A percentile compares a stretch with the other conserved stretches of the same genome.
These are phyloP conservation scores for Medicago truncatula DNA, from an alignment of 306 rosid species.

Conservation along the genomic window DNA sequence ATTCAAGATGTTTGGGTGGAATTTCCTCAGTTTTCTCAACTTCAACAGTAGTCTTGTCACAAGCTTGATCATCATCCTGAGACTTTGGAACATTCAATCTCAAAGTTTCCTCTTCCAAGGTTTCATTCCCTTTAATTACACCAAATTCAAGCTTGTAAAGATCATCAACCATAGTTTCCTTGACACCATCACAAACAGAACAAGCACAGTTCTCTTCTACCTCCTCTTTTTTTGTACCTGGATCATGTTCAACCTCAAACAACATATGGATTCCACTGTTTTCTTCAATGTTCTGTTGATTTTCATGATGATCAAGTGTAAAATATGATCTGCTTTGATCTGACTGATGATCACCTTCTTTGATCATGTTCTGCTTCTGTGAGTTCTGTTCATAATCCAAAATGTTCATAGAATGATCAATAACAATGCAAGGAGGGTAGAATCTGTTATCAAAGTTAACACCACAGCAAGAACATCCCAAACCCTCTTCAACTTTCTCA, in stretches of 20 bases:
- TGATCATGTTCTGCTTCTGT: conserved; percentile 51
- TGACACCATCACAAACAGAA: conserved; percentile 62
- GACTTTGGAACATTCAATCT: conserved; percentile 29
- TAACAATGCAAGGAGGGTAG: conserved; percentile 69
- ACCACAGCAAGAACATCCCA: conserved; percentile 84
- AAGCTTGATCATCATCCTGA: conserved; percentile 36
- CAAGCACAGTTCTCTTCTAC: conserved; percentile 57
- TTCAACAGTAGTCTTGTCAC: conserved; percentile 42
- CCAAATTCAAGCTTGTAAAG: conserved; percentile 45
- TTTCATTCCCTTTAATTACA: conserved; percentile 47
- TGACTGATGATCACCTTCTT: conserved; percentile 51
- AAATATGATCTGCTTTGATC: conserved; percentile 68
- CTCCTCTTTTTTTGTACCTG: conserved; percentile 49
- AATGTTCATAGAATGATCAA: conserved; percentile 71
- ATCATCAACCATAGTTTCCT: conserved; percentile 53
- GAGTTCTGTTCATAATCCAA: conserved; percentile 54
- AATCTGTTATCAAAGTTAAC: conserved; percentile 54
- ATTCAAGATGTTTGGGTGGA: conserved; percentile 73
- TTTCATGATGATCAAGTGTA: conserved; percentile 48
- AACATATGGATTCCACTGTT: conserved; percentile 49
- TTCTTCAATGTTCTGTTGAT: conserved; percentile 53
- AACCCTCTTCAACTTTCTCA: conserved; percentile 54
- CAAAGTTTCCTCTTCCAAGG: conserved; percentile 41
- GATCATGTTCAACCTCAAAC: conserved; percentile 58
- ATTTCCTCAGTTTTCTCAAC: conserved; percentile 46